A percentile compares a stretch with the other conserved stretches of the same genome.
phyloP scores from a whole-genome alignment of 2,329 filamentous ascomycete species.

The Fusarium heterosporum region DNA sequence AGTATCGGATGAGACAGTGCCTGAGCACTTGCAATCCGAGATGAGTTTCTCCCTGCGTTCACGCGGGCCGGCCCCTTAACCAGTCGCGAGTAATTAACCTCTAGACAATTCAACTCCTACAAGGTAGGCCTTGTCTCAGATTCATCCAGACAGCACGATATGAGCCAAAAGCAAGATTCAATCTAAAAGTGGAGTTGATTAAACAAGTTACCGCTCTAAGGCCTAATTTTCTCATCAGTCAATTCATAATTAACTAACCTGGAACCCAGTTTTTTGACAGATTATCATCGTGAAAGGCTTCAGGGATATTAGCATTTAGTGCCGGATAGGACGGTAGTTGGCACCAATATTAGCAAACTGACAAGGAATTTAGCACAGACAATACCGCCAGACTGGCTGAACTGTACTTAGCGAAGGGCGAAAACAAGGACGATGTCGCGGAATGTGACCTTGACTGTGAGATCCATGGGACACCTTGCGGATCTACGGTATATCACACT shows the following conservation, averaged over 20 bases:
- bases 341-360: slow-evolving; percentile 24
- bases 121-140: slow-evolving; percentile 19
- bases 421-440: slow-evolving; percentile 28
- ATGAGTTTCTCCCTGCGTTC: not conserved
- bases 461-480: slow-evolving; percentile 35
- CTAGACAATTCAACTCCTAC: not conserved
- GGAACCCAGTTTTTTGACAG: not conserved
- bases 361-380: slow-evolving; percentile 23
- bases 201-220: not conserved
- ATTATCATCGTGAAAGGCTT: not conserved
- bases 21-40: not conserved
- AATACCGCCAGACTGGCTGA: slow-evolving; percentile 38
- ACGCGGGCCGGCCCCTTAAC: not conserved
- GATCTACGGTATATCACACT: slow-evolving; percentile 25
- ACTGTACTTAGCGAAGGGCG: slow-evolving; percentile 26
- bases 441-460: slow-evolving; percentile 39
- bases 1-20: slow-evolving; percentile 7
- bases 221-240: slow-evolving; percentile 16
- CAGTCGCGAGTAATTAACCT: slow-evolving; percentile 1
- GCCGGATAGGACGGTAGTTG: slow-evolving; percentile 40
- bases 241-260: not conserved
- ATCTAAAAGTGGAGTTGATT: slow-evolving; percentile 8
- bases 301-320: slow-evolving; percentile 15
- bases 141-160: slow-evolving; percentile 30
- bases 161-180: slow-evolving; percentile 15